phyloP scores from a whole-genome alignment of 169 alveolate genomes.

The Plasmodium gaboni region DNA sequence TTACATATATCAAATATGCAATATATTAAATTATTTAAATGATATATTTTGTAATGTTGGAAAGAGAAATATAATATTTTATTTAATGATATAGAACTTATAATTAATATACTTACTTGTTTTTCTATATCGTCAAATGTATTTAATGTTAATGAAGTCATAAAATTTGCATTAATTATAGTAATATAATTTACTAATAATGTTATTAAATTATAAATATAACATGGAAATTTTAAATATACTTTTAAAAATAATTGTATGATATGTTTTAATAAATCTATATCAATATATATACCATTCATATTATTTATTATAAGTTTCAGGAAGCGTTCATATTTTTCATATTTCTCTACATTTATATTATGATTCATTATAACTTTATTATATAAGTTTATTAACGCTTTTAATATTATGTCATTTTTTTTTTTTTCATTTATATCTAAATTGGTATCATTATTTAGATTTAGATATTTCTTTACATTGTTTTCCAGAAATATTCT shows the following conservation, averaged over 20 bases:
- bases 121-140: slow-evolving; percentile 77
- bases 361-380: slow-evolving; percentile 33
- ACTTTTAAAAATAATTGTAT: slow-evolving; percentile 40
- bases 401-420: slow-evolving; percentile 58
- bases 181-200: slow-evolving; percentile 73
- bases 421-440: slow-evolving; percentile 76
- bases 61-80: slow-evolving; percentile 41
- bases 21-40: slow-evolving; percentile 47
- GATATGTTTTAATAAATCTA: slow-evolving; percentile 48
- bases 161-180: slow-evolving; percentile 69
- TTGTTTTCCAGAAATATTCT: slow-evolving; percentile 24
- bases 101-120: slow-evolving; percentile 69
- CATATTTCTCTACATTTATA: slow-evolving; percentile 57
- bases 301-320: slow-evolving; percentile 56
- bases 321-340: slow-evolving; percentile 48
- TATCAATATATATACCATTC: slow-evolving; percentile 73
- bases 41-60: slow-evolving; percentile 31
- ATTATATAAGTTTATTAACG: slow-evolving; percentile 36
- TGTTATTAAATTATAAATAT: slow-evolving; percentile 66
- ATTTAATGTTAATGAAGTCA: slow-evolving; percentile 74
- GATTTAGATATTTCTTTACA: slow-evolving; percentile 32
- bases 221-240: slow-evolving; percentile 52
- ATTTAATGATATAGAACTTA: slow-evolving; percentile 56
- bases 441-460: slow-evolving; percentile 32
- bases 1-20: slow-evolving; percentile 73